These are phyloP conservation scores for Venturia oleaginea DNA, from an alignment of 2,329 filamentous ascomycete genomes.

Conservation along the genomic window DNA sequence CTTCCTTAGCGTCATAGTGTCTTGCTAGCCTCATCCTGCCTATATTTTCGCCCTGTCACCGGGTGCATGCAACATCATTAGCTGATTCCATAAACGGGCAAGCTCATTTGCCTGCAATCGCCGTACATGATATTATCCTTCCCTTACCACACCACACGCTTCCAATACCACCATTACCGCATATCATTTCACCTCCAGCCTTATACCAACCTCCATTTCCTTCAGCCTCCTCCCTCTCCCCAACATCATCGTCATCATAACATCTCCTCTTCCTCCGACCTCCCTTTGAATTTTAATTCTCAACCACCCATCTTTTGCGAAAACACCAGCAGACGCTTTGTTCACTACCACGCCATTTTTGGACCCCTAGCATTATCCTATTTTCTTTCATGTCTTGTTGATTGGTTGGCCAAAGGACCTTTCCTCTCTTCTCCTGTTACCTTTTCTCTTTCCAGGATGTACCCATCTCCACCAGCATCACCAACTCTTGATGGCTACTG, in stretches of 20 bases:
- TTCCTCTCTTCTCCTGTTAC: slow-evolving; percentile 14
- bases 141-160: slow-evolving; percentile 2
- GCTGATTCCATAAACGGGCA: background rate
- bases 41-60: slow-evolving; percentile 9
- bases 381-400: slow-evolving; percentile 12
- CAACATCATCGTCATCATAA: background rate
- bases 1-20: slow-evolving; percentile 11
- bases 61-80: slow-evolving; percentile 9
- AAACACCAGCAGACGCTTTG: background rate
- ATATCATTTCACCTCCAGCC: background rate
- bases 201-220: background rate
- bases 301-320: background rate
- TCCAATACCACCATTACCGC: background rate
- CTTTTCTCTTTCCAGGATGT: slow-evolving; percentile 30
- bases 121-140: slow-evolving; percentile 14
- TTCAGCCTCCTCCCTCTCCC: background rate
- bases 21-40: slow-evolving; percentile 15
- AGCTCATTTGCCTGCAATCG: background rate
- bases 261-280: slow-evolving; percentile 3
- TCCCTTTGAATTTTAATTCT: background rate
- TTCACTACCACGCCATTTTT: background rate
- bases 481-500: slow-evolving; percentile 35
- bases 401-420: slow-evolving; percentile 11
- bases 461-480: slow-evolving; percentile 42
- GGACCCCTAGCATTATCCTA: background rate